A percentile compares a stretch with the other conserved stretches of the same genome.
phyloP scores from a whole-genome alignment of 306 rosid genomes.

The Vicia sativa region DNA sequence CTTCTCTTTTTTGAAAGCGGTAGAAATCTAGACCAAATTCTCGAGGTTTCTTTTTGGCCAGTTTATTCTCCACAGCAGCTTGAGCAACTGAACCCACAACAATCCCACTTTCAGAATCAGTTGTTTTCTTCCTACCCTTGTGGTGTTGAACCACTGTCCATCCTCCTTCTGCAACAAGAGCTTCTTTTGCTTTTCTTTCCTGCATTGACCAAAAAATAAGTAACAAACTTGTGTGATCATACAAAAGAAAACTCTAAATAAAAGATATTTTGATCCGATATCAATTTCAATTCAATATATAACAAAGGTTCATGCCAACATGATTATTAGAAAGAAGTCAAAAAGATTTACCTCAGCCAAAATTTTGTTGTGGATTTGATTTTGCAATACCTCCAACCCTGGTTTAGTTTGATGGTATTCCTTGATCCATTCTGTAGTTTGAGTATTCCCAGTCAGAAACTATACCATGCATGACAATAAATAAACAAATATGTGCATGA shows the following conservation, averaged over 20 bases:
- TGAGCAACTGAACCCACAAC: slow-evolving; percentile 80
- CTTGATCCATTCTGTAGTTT: slow-evolving; percentile 73
- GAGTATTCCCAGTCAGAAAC: slow-evolving; percentile 36
- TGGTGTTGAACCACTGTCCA: slow-evolving; percentile 89
- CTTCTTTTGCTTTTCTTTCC: slow-evolving; percentile 77
- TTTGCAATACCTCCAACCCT: slow-evolving; percentile 64
- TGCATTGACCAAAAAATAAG: slow-evolving; percentile 42
- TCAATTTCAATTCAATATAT: background rate
- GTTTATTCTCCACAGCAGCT: slow-evolving; percentile 66
- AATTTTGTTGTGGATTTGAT: slow-evolving; percentile 65
- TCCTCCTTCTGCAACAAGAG: slow-evolving; percentile 75
- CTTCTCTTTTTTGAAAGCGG: too few species aligned
- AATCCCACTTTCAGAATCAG: slow-evolving; percentile 74
- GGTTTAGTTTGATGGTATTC: slow-evolving; percentile 76
- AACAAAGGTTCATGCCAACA: background rate
- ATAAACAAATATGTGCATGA: background rate
- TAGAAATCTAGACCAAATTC: slow-evolving; percentile 63
- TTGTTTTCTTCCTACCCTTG: slow-evolving; percentile 92
- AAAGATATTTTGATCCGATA: background rate
- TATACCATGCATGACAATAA: slow-evolving; percentile 12
- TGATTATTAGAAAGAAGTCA: too few species aligned
- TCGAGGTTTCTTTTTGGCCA: slow-evolving; percentile 61
- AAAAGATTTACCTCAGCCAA: slow-evolving; percentile 63
- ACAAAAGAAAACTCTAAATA: background rate
- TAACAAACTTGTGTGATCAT: background rate